Conservation (phyloP, 202 grass and related monocot genomes). For the Elaeis oleifera region DNA sequence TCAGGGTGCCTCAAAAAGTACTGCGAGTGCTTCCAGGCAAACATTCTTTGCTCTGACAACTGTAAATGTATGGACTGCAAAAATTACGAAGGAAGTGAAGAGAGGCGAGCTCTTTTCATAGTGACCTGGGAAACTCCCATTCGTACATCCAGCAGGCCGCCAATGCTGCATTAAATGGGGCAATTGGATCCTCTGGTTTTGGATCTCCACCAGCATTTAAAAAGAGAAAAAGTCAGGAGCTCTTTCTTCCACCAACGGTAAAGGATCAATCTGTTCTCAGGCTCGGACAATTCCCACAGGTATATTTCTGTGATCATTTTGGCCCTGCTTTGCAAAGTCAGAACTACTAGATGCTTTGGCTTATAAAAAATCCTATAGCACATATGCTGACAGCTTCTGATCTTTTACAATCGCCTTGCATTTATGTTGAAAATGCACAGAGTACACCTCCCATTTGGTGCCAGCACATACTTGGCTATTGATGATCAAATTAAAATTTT, state of each 20-base stretch:
- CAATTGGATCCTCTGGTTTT: constrained; percentile 49
- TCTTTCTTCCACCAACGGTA: constrained; percentile 36
- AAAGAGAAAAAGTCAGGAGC: constrained; percentile 67
- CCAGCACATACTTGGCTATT: too few relatives aligned
- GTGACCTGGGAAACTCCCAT: constrained; percentile 45
- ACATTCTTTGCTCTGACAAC: constrained; percentile 95
- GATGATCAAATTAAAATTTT: too few relatives aligned
- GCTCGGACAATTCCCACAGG: constrained; percentile 42
- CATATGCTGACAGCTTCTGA: too few relatives aligned
- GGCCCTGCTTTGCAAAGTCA: too few relatives aligned
- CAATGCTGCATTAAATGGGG: constrained; percentile 84
- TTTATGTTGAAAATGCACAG: too few relatives aligned
- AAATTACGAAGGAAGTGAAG: constrained; percentile 88
- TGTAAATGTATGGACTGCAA: constrained; percentile 99
- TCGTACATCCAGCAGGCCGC: constrained; percentile 69
- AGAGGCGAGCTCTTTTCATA: constrained; percentile 53
- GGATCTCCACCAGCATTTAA: constrained; percentile 63
- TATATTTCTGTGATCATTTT: constrained; percentile 15
- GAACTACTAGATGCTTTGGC: too few relatives aligned
- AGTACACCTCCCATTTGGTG: too few relatives aligned
- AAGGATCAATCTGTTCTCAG: constrained; percentile 40
- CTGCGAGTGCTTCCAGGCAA: constrained; percentile 96
- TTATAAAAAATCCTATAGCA: too few relatives aligned
- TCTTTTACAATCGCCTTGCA: too few relatives aligned
- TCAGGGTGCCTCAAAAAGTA: constrained; percentile 98